Base-by-base conservation (phyloP, 768 basidiomycete genomes). In the Xerocomellus intermedius region DNA sequence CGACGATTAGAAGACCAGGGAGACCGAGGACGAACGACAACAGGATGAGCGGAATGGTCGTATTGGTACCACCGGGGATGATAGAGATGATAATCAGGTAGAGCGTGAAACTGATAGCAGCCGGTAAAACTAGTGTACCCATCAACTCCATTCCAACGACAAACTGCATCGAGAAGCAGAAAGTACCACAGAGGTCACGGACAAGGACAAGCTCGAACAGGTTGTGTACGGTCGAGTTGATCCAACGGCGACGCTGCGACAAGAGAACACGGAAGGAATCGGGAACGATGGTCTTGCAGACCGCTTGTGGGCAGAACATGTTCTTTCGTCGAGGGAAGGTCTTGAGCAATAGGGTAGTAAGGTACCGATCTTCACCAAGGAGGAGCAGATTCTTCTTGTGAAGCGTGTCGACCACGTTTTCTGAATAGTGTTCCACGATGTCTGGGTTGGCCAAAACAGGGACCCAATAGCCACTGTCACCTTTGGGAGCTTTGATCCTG, bases 121-220 rank as follows among this genome's bases (percentile, higher is more conserved):
- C 97, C 21, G 97, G 97, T 22, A 98, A 79, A 28, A 98, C 96
- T 58, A 99, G 81, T 3, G 97, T 98, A 68, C 96, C 96, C 57
- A 91, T 85, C 59, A 99, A 79, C 69, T 99, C 97, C 95, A 99
- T 99, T 69, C 89, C 94, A 35, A 96, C 93, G 62, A 98, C 94
- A 68, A 98, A 98, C 77, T 97, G 95, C 96, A 98, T 98, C 12
- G 93, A 95, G 83, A 99, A 98, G 78, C 97, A 99, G 86, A 98
- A 99, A 3, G 95, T 98, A 44, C 97, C 97, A 63, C 96, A 99
- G n/a, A 98, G 84, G 72, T 99, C 97, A 22, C 95, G 86, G 24
- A 99, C 96, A 47, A 98, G 81, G 32, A 98, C 74, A 54, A 99
- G 79, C 69, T 98, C 96, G n/a, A 90, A 88, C 41, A 98, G 77